Percentiles rank a stretch among this genome's conserved stretches.
phyloP scores from a whole-genome alignment of 495 filamentous ascomycete genomes.

The Friedmanniomyces endolithicus region DNA sequence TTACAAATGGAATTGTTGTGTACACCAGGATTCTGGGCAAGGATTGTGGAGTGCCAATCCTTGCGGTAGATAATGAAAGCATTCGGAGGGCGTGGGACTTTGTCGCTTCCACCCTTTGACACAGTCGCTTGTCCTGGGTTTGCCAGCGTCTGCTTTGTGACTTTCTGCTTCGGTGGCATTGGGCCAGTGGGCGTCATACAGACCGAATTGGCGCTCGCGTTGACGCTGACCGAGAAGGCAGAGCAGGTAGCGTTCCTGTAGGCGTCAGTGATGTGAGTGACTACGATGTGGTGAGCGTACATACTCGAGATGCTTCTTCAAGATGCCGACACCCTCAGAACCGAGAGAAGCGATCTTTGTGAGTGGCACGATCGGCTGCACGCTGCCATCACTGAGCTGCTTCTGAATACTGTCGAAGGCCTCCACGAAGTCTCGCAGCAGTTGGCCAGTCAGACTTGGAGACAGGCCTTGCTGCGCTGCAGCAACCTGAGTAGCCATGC shows the following conservation, averaged over 20 bases:
- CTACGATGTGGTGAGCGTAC: neutral
- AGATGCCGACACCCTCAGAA: neutral
- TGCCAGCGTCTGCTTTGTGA: neutral
- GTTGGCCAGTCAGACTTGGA: neutral
- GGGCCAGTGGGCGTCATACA: neutral
- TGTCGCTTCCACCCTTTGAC: slow-evolving; percentile 5
- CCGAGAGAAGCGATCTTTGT: neutral
- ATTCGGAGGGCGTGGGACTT: slow-evolving; percentile 18
- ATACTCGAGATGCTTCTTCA: slow-evolving; percentile 9
- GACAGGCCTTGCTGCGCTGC: neutral
- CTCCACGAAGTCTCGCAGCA: neutral
- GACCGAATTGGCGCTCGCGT: neutral
- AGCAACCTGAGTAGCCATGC: neutral
- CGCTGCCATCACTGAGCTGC: neutral
- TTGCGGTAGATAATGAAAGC: slow-evolving; percentile 20
- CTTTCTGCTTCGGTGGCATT: neutral
- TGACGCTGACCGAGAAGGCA: neutral
- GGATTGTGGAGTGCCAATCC: slow-evolving; percentile 14
- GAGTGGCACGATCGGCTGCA: neutral
- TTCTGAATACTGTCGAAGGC: slow-evolving; percentile 1
- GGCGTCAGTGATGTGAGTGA: neutral
- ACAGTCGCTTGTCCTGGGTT: neutral
- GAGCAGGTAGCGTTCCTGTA: neutral
- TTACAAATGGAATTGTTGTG: slow-evolving; percentile 19
- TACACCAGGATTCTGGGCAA: slow-evolving; percentile 7